Evolutionary conservation across 2,329 filamentous ascomycete species (phyloP), one percentile per base, ranked within the genome.

Genomic region (Fusarium sp.): DNA sequence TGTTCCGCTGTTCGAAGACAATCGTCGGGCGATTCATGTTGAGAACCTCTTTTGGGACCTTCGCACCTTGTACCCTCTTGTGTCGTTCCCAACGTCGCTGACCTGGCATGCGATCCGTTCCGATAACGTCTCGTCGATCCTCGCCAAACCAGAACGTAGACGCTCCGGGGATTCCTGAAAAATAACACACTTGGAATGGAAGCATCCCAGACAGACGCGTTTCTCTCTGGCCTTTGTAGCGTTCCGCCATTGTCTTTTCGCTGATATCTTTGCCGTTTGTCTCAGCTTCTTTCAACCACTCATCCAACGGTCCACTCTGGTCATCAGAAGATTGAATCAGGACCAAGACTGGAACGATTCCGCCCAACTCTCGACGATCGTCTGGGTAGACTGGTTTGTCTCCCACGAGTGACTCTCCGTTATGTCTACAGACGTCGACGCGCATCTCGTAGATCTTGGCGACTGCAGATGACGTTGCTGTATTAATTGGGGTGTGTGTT

Each of bases 71-170:
- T 5, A 44, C 19, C 6, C 19, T 20, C 45, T 61, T 71, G 44
- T 74, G 72, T 25, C 60, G 55, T 53, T 74, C 72, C 52, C 59
- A 70, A 4, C 72, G 67, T 20, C 46, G 59, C 60, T 74, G 72
- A 4, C 69, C 72, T n/a, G 72, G 72, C 72, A 74, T 74, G n/a
- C 68, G 68, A 39, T 73, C 72, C 25, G 72, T 67, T 10, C 72
- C 69, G 30, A 74, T 68, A 15, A 73, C 72, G 23, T 74, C 72
- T 25, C 72, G 44, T 10, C 72, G 57, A 52, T 74, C 72, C 37
- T 74, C 72, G 13, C 72, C 72, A 47, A 74, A 73, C 72, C 72
- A 74, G 22, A 73, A 48, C 10, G 30, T 47, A 7, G 61, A 27
- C 35, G 49, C 52, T 6, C 68, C 70, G 13, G 69, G 72, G 9